Evolutionary conservation across 2,329 filamentous ascomycete species (phyloP), one percentile per base, ranked within the genome.

Genomic region (Apiospora aurea): DNA sequence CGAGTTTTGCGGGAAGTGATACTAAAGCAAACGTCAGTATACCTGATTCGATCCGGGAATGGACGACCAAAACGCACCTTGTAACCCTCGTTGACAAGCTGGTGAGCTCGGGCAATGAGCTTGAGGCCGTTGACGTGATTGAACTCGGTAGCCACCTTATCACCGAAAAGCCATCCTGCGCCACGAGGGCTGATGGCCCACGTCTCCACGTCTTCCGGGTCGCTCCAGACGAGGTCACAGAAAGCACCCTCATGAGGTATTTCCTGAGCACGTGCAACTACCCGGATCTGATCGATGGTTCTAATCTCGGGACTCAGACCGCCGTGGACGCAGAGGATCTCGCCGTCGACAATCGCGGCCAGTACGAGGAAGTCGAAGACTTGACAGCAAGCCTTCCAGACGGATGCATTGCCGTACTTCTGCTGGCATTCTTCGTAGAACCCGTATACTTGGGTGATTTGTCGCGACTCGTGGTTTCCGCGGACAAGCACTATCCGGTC

Each of bases 381-480:
- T 81, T 99, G 96, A 75, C 96, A 99, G 83, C 98, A 99, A 72
- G 97, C 96, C 83, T 99, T 97, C 96, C 96, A 99, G n/a, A 99
- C 96, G 68, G 97, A 98, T 16, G 96, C 95, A 80, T 98, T 98
- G 79, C 96, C 96, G 81, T 99, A 99, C 83, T 99, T 99, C 78
- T 96, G 93, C 71, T 95, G 95, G 83, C 96, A 99, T 82, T 99
- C 96, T 73, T 97, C 97, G 83, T 99, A 99, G 84, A 99, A 99
- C 70, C 96, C 96, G 82, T 99, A 99, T 29, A 97, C 97, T 80
- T 99, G 96, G 11, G 96, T 99, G 75, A 99, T 97, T 79, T 97
- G 96, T 75, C 96, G 92, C 38, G 95, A 98, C 83, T 99, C 96
- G 85, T 99, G 96, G 83, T 99, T 99, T 74, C 96, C 96, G 76